Evolutionary conservation across 1,139 yeast species (phyloP).

Genomic region (Candida pseudoviswanathii): DNA sequence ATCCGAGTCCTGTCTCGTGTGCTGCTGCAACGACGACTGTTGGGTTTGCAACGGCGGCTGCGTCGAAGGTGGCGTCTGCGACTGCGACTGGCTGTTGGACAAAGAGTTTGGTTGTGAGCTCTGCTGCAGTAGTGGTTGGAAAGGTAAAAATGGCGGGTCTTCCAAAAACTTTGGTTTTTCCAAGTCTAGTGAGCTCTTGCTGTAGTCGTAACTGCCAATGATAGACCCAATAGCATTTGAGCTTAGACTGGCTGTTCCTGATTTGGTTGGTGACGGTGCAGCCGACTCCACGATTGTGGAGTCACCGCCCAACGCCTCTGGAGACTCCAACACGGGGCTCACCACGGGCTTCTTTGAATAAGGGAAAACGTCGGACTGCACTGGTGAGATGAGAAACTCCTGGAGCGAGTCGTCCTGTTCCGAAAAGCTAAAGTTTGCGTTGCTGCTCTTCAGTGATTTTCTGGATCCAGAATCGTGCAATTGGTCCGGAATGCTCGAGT

Average conservation of each 20-base stretch:
- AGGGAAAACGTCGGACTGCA: slow-evolving; percentile 13
- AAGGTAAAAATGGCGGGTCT: neutral
- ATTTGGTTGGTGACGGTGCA: slow-evolving; percentile 15
- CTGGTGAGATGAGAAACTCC: slow-evolving; percentile 26
- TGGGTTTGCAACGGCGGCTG: neutral
- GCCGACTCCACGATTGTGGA: slow-evolving; percentile 8
- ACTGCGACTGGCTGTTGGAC: neutral
- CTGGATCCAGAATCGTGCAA: neutral
- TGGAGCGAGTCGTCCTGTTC: slow-evolving; percentile 28
- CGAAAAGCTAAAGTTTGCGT: slow-evolving; percentile 11
- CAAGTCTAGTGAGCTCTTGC: slow-evolving; percentile 24
- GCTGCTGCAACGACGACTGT: slow-evolving; percentile 16
- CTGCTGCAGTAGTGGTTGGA: slow-evolving; percentile 3
- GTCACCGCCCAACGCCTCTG: slow-evolving; percentile 11
- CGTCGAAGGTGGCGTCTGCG: neutral
- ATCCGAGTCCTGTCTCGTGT: slow-evolving; percentile 41
- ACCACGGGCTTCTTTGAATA: slow-evolving; percentile 8
- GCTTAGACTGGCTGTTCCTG: slow-evolving; percentile 12
- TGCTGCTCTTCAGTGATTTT: slow-evolving; percentile 5
- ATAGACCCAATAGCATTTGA: slow-evolving; percentile 29
- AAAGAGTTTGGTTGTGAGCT: neutral
- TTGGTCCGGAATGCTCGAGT: slow-evolving; percentile 4
- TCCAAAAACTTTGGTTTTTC: slow-evolving; percentile 2
- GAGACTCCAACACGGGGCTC: slow-evolving; percentile 18
- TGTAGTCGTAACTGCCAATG: slow-evolving; percentile 33